A percentile compares a stretch with the other conserved stretches of the same genome.
phyloP scores from a whole-genome alignment of 2,329 filamentous ascomycete species.

The Pezicula neosporulosa region DNA sequence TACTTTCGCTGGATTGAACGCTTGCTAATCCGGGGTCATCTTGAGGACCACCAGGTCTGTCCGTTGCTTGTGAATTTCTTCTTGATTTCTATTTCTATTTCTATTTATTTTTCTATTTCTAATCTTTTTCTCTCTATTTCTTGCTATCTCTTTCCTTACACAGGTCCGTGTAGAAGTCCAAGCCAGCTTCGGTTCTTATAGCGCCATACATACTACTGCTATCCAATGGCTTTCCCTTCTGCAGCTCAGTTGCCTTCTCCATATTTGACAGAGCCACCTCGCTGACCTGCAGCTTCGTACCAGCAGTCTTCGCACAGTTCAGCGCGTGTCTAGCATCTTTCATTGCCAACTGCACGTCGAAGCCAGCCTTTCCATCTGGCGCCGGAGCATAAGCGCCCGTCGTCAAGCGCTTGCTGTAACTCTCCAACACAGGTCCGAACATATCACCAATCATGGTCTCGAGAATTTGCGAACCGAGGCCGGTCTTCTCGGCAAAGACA shows the following conservation, averaged over 20 bases:
- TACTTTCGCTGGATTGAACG: too few relatives aligned
- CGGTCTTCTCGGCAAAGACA: conserved; percentile 42
- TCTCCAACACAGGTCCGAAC: conserved; percentile 38
- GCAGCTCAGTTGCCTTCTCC: conserved; percentile 35
- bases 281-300: conserved; percentile 16
- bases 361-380: conserved; percentile 21
- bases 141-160: conserved; percentile 18
- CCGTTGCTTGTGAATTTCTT: neutral
- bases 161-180: conserved; percentile 39
- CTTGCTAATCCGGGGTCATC: too few relatives aligned
- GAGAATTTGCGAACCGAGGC: conserved; percentile 36
- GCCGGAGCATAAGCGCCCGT: conserved; percentile 37
- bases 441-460: conserved; percentile 39
- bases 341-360: conserved; percentile 20
- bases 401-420: conserved; percentile 39
- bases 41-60: too few relatives aligned
- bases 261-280: conserved; percentile 35
- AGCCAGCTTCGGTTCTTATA: conserved; percentile 37
- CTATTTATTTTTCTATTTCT: neutral
- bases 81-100: neutral
- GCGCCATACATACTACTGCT: conserved; percentile 48
- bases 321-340: conserved; percentile 24
- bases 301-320: conserved; percentile 17
- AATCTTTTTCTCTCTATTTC: neutral
- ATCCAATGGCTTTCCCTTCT: conserved; percentile 36